phyloP scores from a whole-genome alignment of 208 protist species.

The Phytomonas francai region DNA sequence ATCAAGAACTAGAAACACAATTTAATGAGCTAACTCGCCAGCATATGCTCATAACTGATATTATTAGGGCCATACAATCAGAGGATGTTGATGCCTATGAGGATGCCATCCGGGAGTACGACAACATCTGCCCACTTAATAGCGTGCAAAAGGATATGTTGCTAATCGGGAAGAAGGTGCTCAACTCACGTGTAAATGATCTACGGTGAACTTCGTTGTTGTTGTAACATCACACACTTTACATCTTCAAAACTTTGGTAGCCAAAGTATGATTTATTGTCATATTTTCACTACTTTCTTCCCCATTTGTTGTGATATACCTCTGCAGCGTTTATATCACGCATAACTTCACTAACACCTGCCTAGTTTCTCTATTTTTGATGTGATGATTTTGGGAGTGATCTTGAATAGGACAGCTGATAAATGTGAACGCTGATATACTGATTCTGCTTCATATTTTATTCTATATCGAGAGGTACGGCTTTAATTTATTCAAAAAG shows the following conservation, averaged over 20 bases:
- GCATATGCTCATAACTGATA: slow-evolving; percentile 74
- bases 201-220: slow-evolving; percentile 26
- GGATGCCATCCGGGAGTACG: slow-evolving; percentile 65
- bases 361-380: neutral
- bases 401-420: neutral
- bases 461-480: neutral
- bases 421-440: neutral
- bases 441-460: neutral
- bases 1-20: slow-evolving; percentile 81
- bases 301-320: neutral
- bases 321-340: slow-evolving; percentile 1
- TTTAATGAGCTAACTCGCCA: slow-evolving; percentile 79
- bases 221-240: neutral
- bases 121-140: slow-evolving; percentile 72
- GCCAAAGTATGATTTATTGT: neutral
- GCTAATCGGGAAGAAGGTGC: slow-evolving; percentile 49
- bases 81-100: slow-evolving; percentile 56
- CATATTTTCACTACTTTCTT: neutral
- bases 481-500: neutral
- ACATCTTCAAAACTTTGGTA: neutral
- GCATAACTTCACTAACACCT: neutral
- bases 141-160: slow-evolving; percentile 63
- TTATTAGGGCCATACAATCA: slow-evolving; percentile 69
- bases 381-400: neutral
- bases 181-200: slow-evolving; percentile 41